Conservation (phyloP, 106 monocot genomes). For the Phalaenopsis aphrodite region DNA sequence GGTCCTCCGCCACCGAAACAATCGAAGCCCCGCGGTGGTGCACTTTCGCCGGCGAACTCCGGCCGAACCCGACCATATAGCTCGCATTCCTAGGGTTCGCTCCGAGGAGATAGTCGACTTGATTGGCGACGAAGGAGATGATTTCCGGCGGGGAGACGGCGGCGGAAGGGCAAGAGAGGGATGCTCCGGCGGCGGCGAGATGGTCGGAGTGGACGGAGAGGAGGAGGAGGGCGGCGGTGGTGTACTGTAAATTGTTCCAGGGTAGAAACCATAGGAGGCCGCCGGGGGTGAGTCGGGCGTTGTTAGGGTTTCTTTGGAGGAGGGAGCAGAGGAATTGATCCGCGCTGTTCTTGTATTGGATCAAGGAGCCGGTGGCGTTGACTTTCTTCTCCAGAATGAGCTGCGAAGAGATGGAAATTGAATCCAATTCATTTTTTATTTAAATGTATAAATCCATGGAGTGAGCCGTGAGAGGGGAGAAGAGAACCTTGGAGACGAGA, state of each 20-base stretch:
- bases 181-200: constrained; percentile 12
- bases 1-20: constrained; percentile 29
- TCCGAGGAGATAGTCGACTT: constrained; percentile 58
- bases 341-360: constrained; percentile 21
- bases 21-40: constrained; percentile 58
- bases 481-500: constrained; percentile 34
- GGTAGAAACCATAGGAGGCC: constrained; percentile 49
- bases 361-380: constrained; percentile 6
- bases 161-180: constrained; percentile 25
- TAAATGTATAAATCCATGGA: background rate
- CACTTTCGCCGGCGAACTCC: constrained; percentile 27
- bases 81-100: constrained; percentile 42
- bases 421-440: background rate
- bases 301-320: constrained; percentile 46
- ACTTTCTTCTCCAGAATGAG: constrained; percentile 34
- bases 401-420: constrained; percentile 15
- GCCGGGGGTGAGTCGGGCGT: constrained; percentile 40
- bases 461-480: background rate
- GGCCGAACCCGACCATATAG: constrained; percentile 61
- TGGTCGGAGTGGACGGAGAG: constrained; percentile 43
- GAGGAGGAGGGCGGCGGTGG: constrained; percentile 41
- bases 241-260: constrained; percentile 64
- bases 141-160: constrained; percentile 17
- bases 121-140: constrained; percentile 15
- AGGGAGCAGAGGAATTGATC: constrained; percentile 53